phyloP scores from a whole-genome alignment of 352 stramenopile genomes.

The Paralagenidium karlingii region DNA sequence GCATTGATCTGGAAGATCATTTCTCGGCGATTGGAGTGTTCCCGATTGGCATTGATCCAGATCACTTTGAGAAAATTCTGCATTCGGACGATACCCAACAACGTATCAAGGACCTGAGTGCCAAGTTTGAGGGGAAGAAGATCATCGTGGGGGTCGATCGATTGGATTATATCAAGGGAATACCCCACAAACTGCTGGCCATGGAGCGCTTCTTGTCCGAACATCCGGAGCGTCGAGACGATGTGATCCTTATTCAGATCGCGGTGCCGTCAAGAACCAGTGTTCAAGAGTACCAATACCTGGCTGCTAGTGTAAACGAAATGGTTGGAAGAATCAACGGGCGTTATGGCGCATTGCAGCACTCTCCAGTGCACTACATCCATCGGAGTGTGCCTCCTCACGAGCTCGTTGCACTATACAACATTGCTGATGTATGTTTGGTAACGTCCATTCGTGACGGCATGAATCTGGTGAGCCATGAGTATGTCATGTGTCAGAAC shows the following conservation, averaged over 20 bases:
- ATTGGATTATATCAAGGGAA: conserved; percentile 84
- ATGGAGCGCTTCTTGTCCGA: conserved; percentile 77
- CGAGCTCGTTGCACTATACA: conserved; percentile 83
- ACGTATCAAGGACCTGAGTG: conserved; percentile 39
- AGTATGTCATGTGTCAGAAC: conserved; percentile 82
- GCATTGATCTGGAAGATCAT: conserved; percentile 66
- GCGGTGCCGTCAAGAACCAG: conserved; percentile 82
- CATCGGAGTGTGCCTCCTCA: conserved; percentile 60
- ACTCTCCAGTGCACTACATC: conserved; percentile 85
- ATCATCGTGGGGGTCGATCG: conserved; percentile 78
- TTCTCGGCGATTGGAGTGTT: conserved; percentile 75
- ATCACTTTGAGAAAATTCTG: conserved; percentile 65
- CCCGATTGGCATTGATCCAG: conserved; percentile 75
- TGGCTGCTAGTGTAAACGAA: conserved; percentile 76
- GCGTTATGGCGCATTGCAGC: conserved; percentile 67
- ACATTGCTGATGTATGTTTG: conserved; percentile 81
- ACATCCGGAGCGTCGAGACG: conserved; percentile 81
- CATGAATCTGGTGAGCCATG: conserved; percentile 86
- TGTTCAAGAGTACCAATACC: conserved; percentile 75
- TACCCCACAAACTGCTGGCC: conserved; percentile 73
- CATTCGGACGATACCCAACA: conserved; percentile 29
- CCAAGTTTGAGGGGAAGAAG: conserved; percentile 59
- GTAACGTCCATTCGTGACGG: conserved; percentile 83
- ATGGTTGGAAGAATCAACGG: conserved; percentile 84
- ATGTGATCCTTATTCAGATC: conserved; percentile 91